These are phyloP conservation scores for Neofusicoccum ribis DNA, from an alignment of 2,329 filamentous ascomycete genomes.

Conservation along the genomic window DNA sequence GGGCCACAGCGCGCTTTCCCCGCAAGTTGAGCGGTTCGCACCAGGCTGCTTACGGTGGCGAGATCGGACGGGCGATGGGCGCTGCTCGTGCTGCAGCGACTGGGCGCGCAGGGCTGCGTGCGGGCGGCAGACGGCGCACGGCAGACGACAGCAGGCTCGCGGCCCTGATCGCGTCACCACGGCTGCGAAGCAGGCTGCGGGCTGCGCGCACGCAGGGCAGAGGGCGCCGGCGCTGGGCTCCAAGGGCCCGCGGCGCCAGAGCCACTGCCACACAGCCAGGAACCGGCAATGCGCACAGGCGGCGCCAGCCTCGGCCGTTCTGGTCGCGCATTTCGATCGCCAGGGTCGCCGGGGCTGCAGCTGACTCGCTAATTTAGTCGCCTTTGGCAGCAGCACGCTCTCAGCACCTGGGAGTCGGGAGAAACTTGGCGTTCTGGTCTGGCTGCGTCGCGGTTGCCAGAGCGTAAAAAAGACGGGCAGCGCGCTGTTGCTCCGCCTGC, in stretches of 20 bases:
- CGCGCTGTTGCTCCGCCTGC: neutral
- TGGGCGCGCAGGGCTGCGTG: too few species aligned
- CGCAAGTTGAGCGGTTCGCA: neutral
- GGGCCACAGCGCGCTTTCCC: neutral
- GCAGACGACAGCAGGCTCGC: too few species aligned
- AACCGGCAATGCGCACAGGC: neutral
- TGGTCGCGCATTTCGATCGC: conserved; percentile 3
- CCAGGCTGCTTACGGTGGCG: neutral
- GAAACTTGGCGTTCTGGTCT: conserved; percentile 11
- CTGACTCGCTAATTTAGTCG: conserved; percentile 12
- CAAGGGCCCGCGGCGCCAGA: too few species aligned
- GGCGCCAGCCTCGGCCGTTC: conserved; percentile 10
- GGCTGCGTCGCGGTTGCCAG: conserved; percentile 11
- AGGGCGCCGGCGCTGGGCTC: too few species aligned
- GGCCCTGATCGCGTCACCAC: too few species aligned
- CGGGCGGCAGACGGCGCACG: too few species aligned
- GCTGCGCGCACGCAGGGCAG: neutral
- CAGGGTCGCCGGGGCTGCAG: neutral
- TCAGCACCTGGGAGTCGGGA: conserved; percentile 1
- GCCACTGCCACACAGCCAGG: neutral
- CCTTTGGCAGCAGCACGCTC: neutral
- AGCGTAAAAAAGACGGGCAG: conserved; percentile 2
- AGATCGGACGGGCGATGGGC: neutral
- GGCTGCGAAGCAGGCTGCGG: neutral
- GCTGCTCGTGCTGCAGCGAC: neutral